These are phyloP conservation scores for Crucihimalaya himalaica DNA, from an alignment of 345 rosid genomes.

Conservation along the genomic window DNA sequence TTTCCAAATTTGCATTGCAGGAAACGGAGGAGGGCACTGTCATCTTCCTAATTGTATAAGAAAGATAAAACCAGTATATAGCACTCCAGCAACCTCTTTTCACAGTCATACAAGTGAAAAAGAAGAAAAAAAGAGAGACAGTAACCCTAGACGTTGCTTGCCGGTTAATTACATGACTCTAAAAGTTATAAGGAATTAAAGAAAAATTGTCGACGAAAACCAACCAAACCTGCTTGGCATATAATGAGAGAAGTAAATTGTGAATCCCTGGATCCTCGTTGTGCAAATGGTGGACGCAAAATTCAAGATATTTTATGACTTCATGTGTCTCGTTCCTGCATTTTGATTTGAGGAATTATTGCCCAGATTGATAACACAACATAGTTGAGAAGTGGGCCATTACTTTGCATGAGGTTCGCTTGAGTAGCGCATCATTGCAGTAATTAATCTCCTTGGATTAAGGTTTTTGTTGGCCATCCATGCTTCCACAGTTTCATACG, in stretches of 20 bases:
- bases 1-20: slow-evolving; percentile 96
- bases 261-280: slow-evolving; percentile 98
- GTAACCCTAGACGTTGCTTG: slow-evolving; percentile 11
- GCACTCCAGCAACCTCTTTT: background rate
- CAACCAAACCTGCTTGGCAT: slow-evolving; percentile 89
- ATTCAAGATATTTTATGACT: slow-evolving; percentile 94
- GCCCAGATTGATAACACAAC: slow-evolving; percentile 9
- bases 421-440: slow-evolving; percentile 99
- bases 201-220: background rate
- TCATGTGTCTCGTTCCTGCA: slow-evolving; percentile 99
- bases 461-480: slow-evolving; percentile 91
- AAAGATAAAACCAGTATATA: slow-evolving; percentile 11
- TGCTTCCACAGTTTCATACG: slow-evolving; percentile 98
- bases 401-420: slow-evolving; percentile 99
- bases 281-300: slow-evolving; percentile 83
- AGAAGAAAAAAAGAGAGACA: background rate
- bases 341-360: slow-evolving; percentile 15
- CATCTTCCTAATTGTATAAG: slow-evolving; percentile 73
- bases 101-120: slow-evolving; percentile 5
- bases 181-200: slow-evolving; percentile 5
- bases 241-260: slow-evolving; percentile 89
- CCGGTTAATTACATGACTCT: background rate
- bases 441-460: slow-evolving; percentile 89
- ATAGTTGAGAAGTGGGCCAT: slow-evolving; percentile 13
- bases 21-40: slow-evolving; percentile 85